Evolutionary conservation across 2,329 filamentous ascomycete species (phyloP), one percentile per base, ranked within the genome.

Genomic region (Fusarium sulawesiense): DNA sequence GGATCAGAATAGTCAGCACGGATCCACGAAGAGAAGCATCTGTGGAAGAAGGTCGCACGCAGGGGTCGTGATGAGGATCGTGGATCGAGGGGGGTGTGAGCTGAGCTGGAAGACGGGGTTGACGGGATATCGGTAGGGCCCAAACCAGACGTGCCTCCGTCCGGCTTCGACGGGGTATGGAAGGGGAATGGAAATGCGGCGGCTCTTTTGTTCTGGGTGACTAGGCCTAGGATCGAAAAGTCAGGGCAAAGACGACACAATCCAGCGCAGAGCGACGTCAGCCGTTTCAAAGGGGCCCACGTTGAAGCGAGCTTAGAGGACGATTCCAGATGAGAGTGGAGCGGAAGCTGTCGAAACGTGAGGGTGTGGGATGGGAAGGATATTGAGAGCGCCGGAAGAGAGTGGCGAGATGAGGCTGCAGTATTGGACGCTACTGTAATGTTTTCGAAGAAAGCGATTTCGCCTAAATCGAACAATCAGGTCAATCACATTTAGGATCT

Each of bases 151-250:
- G 62, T 60, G 56, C 59, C 61, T 68, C 49, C 53, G 60, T 70
- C 69, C 60, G 68, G 71, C 51, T 71, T 73, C 58, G 69, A 75
- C 60, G 60, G 72, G 64, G 63, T 62, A 71, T 71, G 53, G 73
- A 75, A 73, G 71, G 63, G 73, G 64, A 66, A 73, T 71, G 68
- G 71, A 68, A 75, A 66, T 68, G 68, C 71, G 66, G 74, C 71
- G 73, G 74, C 74, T 76, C 74, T 75, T 76, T 76, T 76, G 74
- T 71, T 74, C 64, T 59, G 63, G 71, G 56, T 55, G 63, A 62
- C 73, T 71, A 70, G 73, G 68, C 70, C 73, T 70, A 64, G 73
- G 68, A 73, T 73, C 72, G 57, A 69, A 70, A 67, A 50, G 71
- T 71, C 68, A 74, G 68, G 64, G 64, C 70, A 66, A 64, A 54